Percentiles rank a stretch among this genome's conserved stretches.
These are phyloP conservation scores for Saccharomycopsis malanga DNA, from an alignment of 805 yeast species.

Conservation along the genomic window DNA sequence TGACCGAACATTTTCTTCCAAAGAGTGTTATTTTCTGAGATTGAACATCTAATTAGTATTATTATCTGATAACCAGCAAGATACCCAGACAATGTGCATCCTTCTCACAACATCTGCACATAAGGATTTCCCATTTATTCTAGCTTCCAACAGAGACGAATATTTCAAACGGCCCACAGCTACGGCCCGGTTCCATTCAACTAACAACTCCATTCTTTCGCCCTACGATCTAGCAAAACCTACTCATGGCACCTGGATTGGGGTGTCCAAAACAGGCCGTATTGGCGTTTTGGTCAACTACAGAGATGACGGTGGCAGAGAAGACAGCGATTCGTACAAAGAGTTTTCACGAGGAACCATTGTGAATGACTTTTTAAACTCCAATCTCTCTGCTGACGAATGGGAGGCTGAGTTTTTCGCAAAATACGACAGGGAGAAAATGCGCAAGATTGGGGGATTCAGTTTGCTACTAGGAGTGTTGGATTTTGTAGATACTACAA, in stretches of 20 bases:
- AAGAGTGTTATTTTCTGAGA: no score
- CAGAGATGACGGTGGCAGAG: slow-evolving; percentile 40
- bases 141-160: slow-evolving; percentile 86
- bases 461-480: slow-evolving; percentile 51
- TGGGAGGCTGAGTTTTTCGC: slow-evolving; percentile 37
- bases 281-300: slow-evolving; percentile 73
- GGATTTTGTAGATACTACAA: slow-evolving; percentile 14
- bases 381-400: slow-evolving; percentile 31
- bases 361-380: slow-evolving; percentile 39
- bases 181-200: slow-evolving; percentile 36
- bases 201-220: slow-evolving; percentile 36
- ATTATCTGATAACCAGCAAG: no score
- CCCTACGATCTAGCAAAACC: slow-evolving; percentile 69
- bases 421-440: slow-evolving; percentile 25
- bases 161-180: slow-evolving; percentile 67
- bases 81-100: no score
- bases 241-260: slow-evolving; percentile 91
- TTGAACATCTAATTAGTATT: no score
- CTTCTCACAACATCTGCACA: slow-evolving; percentile 59
- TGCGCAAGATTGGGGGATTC: slow-evolving; percentile 51
- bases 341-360: slow-evolving; percentile 46
- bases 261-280: slow-evolving; percentile 48
- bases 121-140: slow-evolving; percentile 66
- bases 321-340: slow-evolving; percentile 22
- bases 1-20: no score